Evolutionary conservation across 768 basidiomycete species (phyloP).

Genomic region (Pulveroboletus sp.): DNA sequence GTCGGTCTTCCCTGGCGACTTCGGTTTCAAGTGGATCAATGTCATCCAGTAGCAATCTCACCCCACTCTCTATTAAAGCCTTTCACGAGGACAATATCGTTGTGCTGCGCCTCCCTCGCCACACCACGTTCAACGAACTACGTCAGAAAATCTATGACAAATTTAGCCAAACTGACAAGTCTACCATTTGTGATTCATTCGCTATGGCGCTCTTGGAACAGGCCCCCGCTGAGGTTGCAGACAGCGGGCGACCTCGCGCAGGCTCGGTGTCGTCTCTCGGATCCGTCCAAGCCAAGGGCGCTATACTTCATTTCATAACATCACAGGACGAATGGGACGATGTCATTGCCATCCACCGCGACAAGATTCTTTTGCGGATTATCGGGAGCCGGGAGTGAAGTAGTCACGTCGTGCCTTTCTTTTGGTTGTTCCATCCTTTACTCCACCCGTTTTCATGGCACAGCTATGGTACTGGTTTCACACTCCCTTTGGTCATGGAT

Average conservation of each 20-base stretch:
- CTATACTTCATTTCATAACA: constrained; percentile 42
- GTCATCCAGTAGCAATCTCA: constrained; percentile 20
- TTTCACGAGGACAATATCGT: constrained; percentile 57
- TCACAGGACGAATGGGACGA: constrained; percentile 60
- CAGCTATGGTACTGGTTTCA: constrained; percentile 3
- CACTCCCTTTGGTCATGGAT: neutral
- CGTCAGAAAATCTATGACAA: constrained; percentile 60
- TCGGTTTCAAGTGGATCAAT: constrained; percentile 38
- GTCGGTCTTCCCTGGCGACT: constrained; percentile 28
- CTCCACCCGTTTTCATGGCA: constrained; percentile 7
- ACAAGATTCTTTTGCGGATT: constrained; percentile 57
- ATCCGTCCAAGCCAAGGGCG: constrained; percentile 12
- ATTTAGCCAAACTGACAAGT: constrained; percentile 56
- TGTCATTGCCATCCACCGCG: constrained; percentile 38
- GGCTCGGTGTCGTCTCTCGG: constrained; percentile 34
- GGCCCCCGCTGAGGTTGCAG: constrained; percentile 11
- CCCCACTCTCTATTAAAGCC: constrained; percentile 56
- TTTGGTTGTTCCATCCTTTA: neutral
- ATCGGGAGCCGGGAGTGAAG: constrained; percentile 28
- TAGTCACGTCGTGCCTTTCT: neutral
- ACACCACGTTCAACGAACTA: constrained; percentile 46
- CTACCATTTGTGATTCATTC: constrained; percentile 52
- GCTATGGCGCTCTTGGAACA: constrained; percentile 50
- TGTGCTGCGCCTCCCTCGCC: constrained; percentile 50
- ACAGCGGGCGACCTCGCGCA: constrained; percentile 25